Conservation (phyloP, 139 green algal genomes). For the Chlamydomonas schloesseri region DNA sequence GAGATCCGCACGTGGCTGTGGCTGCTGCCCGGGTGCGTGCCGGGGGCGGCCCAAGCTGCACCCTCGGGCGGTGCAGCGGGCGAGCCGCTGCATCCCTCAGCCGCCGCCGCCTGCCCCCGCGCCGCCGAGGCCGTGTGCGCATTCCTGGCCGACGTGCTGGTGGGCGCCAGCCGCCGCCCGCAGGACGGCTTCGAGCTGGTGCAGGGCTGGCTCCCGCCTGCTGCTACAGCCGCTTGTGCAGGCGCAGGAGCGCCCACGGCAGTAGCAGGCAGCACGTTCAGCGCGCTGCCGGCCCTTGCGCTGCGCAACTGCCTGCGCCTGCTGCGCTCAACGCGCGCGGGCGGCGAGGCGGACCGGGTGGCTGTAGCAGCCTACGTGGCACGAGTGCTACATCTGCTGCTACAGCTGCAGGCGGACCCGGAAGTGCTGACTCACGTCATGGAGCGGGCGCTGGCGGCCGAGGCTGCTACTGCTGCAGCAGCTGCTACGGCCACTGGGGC, state of each 20-base stretch:
- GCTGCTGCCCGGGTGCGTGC: neutral
- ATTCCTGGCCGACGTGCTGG: constrained; percentile 61
- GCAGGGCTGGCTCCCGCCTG: neutral
- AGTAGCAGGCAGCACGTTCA: neutral
- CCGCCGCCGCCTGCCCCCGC: constrained; percentile 44
- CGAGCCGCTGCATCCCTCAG: neutral
- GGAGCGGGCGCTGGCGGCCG: constrained; percentile 5
- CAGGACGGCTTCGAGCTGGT: constrained; percentile 35
- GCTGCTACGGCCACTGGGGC: neutral
- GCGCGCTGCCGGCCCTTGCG: constrained; percentile 12
- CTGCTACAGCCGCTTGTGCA: too few relatives aligned
- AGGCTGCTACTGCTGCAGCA: neutral
- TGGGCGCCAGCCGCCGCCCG: constrained; percentile 46
- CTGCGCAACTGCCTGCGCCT: constrained; percentile 43
- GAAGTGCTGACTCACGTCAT: neutral
- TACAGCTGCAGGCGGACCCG: neutral
- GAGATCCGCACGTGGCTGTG: constrained; percentile 34
- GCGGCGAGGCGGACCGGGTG: constrained; percentile 4
- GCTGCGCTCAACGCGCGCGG: constrained; percentile 26
- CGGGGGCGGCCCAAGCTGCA: neutral
- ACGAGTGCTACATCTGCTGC: constrained; percentile 12
- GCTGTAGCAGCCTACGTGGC: constrained; percentile 36
- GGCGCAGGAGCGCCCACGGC: neutral
- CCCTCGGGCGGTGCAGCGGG: neutral
- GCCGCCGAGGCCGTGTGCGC: neutral